Percentiles rank a stretch among this genome's conserved stretches.
These are phyloP conservation scores for Verbena officinalis DNA, from an alignment of 257 asterid species.

Conservation along the genomic window DNA sequence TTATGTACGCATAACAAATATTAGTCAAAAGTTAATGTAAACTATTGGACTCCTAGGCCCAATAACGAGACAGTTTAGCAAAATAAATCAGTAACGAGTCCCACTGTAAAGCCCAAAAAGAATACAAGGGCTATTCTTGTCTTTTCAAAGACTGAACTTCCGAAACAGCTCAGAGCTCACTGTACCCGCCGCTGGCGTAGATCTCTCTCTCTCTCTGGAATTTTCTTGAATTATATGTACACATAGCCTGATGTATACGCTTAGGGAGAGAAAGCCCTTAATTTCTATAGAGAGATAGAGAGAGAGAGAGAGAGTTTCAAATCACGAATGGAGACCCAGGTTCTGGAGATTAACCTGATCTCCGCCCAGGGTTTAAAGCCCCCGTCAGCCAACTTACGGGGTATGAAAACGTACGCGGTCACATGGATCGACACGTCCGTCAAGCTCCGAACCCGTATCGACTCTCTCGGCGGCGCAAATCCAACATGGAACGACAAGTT, in stretches of 20 bases:
- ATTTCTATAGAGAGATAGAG: conserved; percentile 19
- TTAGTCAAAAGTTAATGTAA: too few relatives aligned
- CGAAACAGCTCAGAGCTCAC: not conserved
- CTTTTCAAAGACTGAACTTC: not conserved
- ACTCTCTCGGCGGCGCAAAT: conserved; percentile 67
- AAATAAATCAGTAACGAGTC: too few relatives aligned
- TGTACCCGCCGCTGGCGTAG: not conserved
- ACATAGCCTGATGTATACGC: not conserved
- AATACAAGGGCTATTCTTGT: conserved; percentile 21
- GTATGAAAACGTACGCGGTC: conserved; percentile 72
- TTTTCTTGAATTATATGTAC: conserved; percentile 24
- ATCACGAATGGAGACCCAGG: conserved; percentile 40
- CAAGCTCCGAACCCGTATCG: conserved; percentile 80
- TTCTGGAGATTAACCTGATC: conserved; percentile 85
- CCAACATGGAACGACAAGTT: conserved; percentile 97
- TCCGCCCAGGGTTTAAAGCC: conserved; percentile 88
- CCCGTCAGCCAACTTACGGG: conserved; percentile 61
- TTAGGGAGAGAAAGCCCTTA: not conserved
- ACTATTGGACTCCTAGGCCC: too few relatives aligned
- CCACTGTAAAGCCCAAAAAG: too few relatives aligned
- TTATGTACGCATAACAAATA: too few relatives aligned
- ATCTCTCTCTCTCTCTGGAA: not conserved
- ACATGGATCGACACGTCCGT: conserved; percentile 65
- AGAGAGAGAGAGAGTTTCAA: conserved; percentile 20
- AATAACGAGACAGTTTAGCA: too few relatives aligned